Base-by-base conservation (phyloP, 2,329 filamentous ascomycete genomes). In the Chaetothyriales sp. region DNA sequence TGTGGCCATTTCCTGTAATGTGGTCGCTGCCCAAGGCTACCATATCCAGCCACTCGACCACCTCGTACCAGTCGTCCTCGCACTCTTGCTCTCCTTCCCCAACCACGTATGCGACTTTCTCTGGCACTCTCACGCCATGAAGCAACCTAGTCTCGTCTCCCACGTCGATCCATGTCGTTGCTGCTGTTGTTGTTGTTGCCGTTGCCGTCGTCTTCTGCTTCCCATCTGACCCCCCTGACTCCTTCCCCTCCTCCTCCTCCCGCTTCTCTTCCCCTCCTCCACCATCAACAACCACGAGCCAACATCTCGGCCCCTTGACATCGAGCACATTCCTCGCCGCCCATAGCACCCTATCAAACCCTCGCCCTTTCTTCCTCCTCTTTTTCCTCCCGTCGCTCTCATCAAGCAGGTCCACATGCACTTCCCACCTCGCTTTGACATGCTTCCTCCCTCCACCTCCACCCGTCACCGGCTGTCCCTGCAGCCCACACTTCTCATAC, bases 331-430 rank as follows among this genome's bases (percentile, higher is more conserved):
- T 86, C 59, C 83, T 81, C 64, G 81, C 87, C 12, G 87, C 86
- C 73, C 85, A 85, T 5, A 82, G 65, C 12, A 95, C 70, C 45
- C 86, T 74, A 55, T 89, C 82, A 61, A 93, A 95, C 0, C 81
- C 83, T 15, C 10, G 32, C 10, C 32, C 32, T 15, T 15, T 39
- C 56, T 84, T 88, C 64, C 87, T 92, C 2, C 88, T 88, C 49
- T 81, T 82, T 56, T 84, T 88, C 64, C 87, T 92, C 2, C 88
- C 88, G 49, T 81, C 82, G 6, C 86, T 65, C 86, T 95, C 95
- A 0, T 81, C 81, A 0, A 81, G 76, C 25, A 98, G 74, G 53
- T 96, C 81, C 48, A 84, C 73, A 59, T 90, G 79, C 45, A 96
- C 77, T 25, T 82, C 85, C 75, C 84, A 96, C 66, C 86, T 75